Conservation (phyloP, 148 eudicot species). For the Drosera capensis region DNA sequence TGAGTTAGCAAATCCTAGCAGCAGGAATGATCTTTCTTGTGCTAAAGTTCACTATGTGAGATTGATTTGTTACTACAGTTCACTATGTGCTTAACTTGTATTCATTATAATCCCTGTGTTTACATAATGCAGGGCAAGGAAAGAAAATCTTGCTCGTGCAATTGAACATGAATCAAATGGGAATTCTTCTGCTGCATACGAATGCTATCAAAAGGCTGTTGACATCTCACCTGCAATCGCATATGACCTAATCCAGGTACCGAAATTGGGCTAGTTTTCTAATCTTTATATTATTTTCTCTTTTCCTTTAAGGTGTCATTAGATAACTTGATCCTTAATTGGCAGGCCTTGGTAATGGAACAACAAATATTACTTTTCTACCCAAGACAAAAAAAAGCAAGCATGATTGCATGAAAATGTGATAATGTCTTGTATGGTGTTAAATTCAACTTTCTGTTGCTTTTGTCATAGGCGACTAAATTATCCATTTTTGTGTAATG, state of each 20-base stretch:
- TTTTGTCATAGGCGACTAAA: no score
- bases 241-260: slow-evolving; percentile 75
- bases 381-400: no score
- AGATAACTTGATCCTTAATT: no score
- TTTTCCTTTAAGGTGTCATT: background rate
- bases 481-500: no score
- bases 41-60: background rate
- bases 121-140: slow-evolving; percentile 50
- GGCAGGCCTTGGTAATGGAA: no score
- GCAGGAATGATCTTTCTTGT: background rate
- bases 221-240: slow-evolving; percentile 89
- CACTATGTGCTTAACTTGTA: background rate
- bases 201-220: slow-evolving; percentile 89
- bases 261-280: background rate
- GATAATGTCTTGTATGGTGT: background rate
- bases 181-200: slow-evolving; percentile 71
- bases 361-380: no score
- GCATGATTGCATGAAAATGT: background rate
- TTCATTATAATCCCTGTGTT: background rate
- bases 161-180: slow-evolving; percentile 86
- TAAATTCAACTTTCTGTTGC: no score
- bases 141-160: slow-evolving; percentile 87
- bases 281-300: no score
- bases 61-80: background rate
- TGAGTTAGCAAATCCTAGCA: slow-evolving; percentile 7